phyloP scores from a whole-genome alignment of 176 grass and related monocot genomes.

The Otatea glauca region DNA sequence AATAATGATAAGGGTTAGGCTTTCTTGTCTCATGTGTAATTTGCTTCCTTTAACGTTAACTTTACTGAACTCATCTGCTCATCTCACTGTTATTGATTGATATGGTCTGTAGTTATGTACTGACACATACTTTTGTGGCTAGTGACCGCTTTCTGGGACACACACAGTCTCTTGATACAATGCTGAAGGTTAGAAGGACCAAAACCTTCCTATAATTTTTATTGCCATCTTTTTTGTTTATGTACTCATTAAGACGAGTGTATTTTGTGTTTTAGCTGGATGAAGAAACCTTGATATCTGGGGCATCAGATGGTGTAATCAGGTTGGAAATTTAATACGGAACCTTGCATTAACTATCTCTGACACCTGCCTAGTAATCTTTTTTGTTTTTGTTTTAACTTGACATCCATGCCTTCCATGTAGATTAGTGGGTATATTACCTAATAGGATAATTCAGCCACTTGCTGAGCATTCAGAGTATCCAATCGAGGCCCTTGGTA shows the following conservation, averaged over 20 bases:
- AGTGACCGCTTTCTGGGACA: constrained; percentile 98
- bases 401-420: not conserved
- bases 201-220: constrained; percentile 14
- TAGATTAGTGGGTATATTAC: constrained; percentile 90
- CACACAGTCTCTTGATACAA: constrained; percentile 78
- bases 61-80: not conserved
- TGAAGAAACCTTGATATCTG: constrained; percentile 91
- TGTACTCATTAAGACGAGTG: not conserved
- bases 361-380: not conserved
- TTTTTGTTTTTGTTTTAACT: constrained; percentile 4
- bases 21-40: not conserved
- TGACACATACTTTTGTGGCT: constrained; percentile 41
- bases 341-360: constrained; percentile 24
- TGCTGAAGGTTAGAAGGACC: constrained; percentile 72
- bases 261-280: constrained; percentile 69
- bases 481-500: constrained; percentile 90
- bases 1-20: not conserved
- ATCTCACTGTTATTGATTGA: not conserved
- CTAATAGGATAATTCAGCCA: constrained; percentile 88
- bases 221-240: not conserved
- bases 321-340: constrained; percentile 55
- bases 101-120: constrained; percentile 14
- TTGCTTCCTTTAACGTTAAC: not conserved
- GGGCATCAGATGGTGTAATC: constrained; percentile 85
- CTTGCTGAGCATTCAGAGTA: constrained; percentile 95